These are phyloP conservation scores for Pueraria montana DNA, from an alignment of 306 rosid species.

Conservation along the genomic window DNA sequence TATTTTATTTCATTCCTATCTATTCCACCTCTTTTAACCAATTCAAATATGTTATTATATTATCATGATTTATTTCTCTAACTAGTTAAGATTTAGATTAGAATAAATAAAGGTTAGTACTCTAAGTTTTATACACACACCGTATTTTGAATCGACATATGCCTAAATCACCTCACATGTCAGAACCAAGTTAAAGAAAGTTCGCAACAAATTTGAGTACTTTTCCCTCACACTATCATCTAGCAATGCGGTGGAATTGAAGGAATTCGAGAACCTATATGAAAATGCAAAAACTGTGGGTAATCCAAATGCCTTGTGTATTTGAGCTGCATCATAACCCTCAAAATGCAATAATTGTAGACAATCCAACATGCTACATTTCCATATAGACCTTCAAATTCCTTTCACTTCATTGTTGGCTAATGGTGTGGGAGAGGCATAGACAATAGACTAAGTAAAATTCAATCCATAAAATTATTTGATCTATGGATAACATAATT, in stretches of 20 bases:
- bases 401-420: neutral
- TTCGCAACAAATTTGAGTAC: constrained; percentile 43
- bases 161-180: neutral
- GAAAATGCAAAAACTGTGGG: constrained; percentile 68
- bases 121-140: no score
- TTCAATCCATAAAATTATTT: neutral
- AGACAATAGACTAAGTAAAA: neutral
- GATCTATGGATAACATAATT: neutral
- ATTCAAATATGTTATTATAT: no score
- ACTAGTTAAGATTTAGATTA: neutral
- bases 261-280: constrained; percentile 84
- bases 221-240: constrained; percentile 78
- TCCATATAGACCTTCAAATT: neutral
- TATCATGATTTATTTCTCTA: neutral
- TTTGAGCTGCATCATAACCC: constrained; percentile 73
- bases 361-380: neutral
- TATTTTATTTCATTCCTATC: no score
- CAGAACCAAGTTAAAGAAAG: neutral
- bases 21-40: no score
- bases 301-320: constrained; percentile 56
- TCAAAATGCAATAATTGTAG: neutral
- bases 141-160: no score
- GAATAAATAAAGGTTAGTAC: neutral
- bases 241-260: no score
- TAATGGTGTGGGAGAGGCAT: neutral